A percentile compares a stretch with the other conserved stretches of the same genome.
phyloP scores from a whole-genome alignment of 164 flowering plant genomes.

The Platanus orientalis region DNA sequence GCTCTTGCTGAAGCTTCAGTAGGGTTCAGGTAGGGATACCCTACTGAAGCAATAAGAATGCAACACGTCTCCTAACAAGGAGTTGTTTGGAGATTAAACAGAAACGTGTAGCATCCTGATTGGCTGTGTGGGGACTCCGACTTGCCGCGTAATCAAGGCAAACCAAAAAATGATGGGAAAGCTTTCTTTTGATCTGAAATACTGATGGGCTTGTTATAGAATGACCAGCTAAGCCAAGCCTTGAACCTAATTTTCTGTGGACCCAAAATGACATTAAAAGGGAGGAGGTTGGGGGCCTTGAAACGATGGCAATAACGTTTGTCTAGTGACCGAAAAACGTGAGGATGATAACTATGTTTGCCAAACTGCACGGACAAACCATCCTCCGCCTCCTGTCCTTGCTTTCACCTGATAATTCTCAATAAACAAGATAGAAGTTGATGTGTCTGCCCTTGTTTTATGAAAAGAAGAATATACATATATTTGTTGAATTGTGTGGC shows the following conservation, averaged over 20 bases:
- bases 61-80: no score
- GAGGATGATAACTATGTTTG: conserved; percentile 16
- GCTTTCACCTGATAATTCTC: background rate
- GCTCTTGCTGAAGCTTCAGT: background rate
- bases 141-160: conserved; percentile 8
- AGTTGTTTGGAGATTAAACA: no score
- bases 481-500: background rate
- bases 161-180: conserved; percentile 31
- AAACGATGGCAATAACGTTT: conserved; percentile 23
- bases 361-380: conserved; percentile 17
- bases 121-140: background rate
- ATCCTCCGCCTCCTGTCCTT: background rate
- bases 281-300: conserved; percentile 19
- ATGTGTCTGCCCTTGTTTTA: background rate
- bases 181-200: conserved; percentile 15
- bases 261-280: conserved; percentile 4
- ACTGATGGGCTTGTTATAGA: conserved; percentile 43
- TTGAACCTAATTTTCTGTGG: conserved; percentile 14
- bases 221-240: conserved; percentile 35
- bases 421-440: background rate
- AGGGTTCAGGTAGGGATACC: no score
- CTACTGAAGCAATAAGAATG: no score
- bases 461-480: background rate
- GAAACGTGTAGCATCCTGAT: no score
- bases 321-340: conserved; percentile 21